Percentiles rank a stretch among this genome's conserved stretches.
Evolutionary conservation across 2,329 filamentous ascomycete species (phyloP).

Genomic region (Emydomyces testavorans): DNA sequence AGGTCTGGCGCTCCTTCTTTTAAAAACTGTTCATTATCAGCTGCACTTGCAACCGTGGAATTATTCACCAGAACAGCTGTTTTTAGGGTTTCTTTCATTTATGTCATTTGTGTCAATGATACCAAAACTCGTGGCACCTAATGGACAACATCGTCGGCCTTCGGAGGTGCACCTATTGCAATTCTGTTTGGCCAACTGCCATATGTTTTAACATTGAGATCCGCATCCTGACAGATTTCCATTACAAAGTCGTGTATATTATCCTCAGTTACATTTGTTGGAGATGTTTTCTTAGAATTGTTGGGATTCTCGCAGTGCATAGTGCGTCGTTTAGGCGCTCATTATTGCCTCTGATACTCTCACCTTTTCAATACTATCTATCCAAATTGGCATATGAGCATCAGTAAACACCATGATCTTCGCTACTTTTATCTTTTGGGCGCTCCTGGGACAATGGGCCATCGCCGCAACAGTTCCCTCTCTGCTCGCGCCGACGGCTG

Average conservation of each 20-base stretch:
- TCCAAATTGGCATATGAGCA: not conserved
- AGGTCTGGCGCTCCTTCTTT: too few relatives aligned
- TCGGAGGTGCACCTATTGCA: not conserved
- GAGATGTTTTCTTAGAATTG: not conserved
- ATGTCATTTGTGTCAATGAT: not conserved
- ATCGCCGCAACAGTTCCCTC: not conserved
- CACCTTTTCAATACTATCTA: not conserved
- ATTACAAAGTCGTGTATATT: not conserved
- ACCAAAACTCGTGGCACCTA: not conserved
- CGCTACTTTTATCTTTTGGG: not conserved
- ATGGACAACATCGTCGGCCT: not conserved
- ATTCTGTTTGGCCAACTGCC: too few relatives aligned
- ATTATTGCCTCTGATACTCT: not conserved
- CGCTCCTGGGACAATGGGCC: not conserved
- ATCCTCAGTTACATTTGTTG: not conserved
- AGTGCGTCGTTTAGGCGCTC: too few relatives aligned
- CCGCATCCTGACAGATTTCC: too few relatives aligned
- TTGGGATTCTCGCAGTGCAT: too few relatives aligned
- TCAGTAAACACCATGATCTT: not conserved
- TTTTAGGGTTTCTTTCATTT: not conserved
- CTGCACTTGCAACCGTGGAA: not conserved
- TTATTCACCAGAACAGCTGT: too few relatives aligned
- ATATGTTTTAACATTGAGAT: too few relatives aligned
- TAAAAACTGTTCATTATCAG: not conserved
- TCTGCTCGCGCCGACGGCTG: constrained; percentile 5